These are phyloP conservation scores for Ramichloridium luteum DNA, from an alignment of 2,329 filamentous ascomycete species.

Conservation along the genomic window DNA sequence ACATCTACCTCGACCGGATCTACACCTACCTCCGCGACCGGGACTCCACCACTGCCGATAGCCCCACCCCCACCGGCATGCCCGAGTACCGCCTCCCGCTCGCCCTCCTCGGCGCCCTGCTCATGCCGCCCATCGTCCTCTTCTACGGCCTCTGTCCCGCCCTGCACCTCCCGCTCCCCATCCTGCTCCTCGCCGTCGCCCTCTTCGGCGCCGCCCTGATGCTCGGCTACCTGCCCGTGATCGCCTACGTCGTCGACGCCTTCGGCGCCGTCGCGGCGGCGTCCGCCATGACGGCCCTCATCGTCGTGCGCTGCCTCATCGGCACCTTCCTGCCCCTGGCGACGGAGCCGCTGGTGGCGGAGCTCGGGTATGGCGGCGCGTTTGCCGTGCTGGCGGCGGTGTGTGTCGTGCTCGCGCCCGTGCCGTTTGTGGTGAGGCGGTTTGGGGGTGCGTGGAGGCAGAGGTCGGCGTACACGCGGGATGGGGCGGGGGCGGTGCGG, in stretches of 20 bases:
- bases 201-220: constrained; percentile 39
- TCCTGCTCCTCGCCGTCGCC: constrained; percentile 42
- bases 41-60: no score
- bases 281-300: constrained; percentile 32
- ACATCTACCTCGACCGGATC: constrained; percentile 27
- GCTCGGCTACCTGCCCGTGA: constrained; percentile 32
- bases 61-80: constrained; percentile 14
- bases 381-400: constrained; percentile 16
- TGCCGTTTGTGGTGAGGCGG: constrained; percentile 18
- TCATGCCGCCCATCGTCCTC: constrained; percentile 43
- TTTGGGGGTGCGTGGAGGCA: constrained; percentile 19
- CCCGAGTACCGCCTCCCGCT: constrained; percentile 55
- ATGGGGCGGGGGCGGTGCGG: constrained; percentile 7
- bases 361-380: constrained; percentile 32
- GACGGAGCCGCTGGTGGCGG: constrained; percentile 29
- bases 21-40: constrained; percentile 20
- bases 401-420: constrained; percentile 16
- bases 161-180: constrained; percentile 39
- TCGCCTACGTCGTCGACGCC: constrained; percentile 35
- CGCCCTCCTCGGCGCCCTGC: constrained; percentile 40
- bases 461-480: constrained; percentile 16
- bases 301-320: constrained; percentile 32
- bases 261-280: constrained; percentile 36
- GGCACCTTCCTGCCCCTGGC: constrained; percentile 35
- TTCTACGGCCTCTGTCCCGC: constrained; percentile 48